phyloP scores from a whole-genome alignment of 306 rosid species.

The Datisca glomerata region DNA sequence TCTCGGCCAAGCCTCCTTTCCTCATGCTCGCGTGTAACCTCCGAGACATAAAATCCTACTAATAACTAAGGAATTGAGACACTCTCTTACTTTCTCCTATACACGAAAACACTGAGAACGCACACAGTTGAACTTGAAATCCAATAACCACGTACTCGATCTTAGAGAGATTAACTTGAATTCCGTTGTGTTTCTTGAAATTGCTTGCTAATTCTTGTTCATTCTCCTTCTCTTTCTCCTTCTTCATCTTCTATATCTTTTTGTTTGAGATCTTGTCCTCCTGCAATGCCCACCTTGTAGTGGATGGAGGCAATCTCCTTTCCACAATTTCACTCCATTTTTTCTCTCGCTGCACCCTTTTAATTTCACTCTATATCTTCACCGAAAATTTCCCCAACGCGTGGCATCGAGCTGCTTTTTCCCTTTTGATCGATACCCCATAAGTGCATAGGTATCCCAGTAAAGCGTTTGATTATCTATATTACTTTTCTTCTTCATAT shows the following conservation, averaged over 20 bases:
- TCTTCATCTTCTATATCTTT: conserved; percentile 4
- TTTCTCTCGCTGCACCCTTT: neutral
- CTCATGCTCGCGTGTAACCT: conserved; percentile 21
- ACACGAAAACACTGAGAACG: too few relatives aligned
- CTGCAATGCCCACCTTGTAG: conserved; percentile 42
- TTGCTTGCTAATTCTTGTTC: too few relatives aligned
- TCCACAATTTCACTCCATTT: neutral
- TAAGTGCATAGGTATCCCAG: conserved; percentile 12
- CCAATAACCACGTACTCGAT: neutral
- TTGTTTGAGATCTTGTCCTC: conserved; percentile 28
- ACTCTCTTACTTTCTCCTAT: too few relatives aligned
- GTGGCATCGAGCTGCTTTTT: conserved; percentile 11
- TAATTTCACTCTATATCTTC: conserved; percentile 9
- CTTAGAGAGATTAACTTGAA: neutral
- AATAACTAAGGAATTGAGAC: neutral
- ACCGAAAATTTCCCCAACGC: neutral
- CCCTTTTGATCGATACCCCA: conserved; percentile 16
- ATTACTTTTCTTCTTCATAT: neutral
- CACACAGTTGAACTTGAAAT: neutral
- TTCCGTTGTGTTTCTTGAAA: neutral
- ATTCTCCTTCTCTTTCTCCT: neutral
- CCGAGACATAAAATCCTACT: conserved; percentile 11
- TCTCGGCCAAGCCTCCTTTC: neutral
- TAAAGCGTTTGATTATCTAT: conserved; percentile 6
- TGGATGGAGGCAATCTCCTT: conserved; percentile 42